A percentile compares a stretch with the other conserved stretches of the same genome.
Evolutionary conservation across 768 basidiomycete genomes (phyloP).

Genomic region (Mrakia gelida): DNA sequence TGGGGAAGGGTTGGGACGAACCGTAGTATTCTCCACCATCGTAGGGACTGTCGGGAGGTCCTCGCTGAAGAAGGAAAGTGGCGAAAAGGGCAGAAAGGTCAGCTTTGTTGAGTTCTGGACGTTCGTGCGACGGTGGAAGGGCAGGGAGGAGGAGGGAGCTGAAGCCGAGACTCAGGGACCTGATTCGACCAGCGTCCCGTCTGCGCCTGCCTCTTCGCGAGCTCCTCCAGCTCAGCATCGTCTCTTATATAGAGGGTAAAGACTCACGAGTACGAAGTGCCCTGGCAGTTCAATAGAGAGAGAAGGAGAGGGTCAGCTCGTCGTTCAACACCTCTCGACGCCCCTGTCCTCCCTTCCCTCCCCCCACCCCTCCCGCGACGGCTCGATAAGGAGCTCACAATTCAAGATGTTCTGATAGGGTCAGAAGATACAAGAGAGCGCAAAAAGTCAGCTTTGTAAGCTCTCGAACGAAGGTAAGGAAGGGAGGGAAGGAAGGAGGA

Average conservation of each 20-base stretch:
- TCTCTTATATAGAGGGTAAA: background rate
- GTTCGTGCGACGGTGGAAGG: background rate
- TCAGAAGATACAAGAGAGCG: conserved; percentile 35
- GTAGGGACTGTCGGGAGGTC: conserved; percentile 89
- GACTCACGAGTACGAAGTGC: conserved; percentile 85
- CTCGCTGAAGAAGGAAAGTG: conserved; percentile 57
- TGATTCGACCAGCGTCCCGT: background rate
- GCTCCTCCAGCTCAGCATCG: background rate
- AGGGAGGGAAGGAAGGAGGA: too few species aligned
- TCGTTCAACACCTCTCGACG: background rate
- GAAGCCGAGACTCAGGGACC: background rate
- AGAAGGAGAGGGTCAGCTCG: background rate
- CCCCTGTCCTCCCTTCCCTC: conserved; percentile 9
- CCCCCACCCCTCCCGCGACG: background rate
- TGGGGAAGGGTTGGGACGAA: background rate
- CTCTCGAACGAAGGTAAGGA: background rate
- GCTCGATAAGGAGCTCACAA: conserved; percentile 56
- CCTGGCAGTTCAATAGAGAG: conserved; percentile 52
- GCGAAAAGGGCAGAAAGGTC: background rate
- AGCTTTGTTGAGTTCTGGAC: background rate
- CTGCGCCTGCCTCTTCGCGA: too few species aligned
- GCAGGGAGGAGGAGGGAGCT: background rate
- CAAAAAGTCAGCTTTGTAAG: background rate
- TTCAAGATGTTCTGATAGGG: conserved; percentile 75
- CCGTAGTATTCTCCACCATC: conserved; percentile 91